Conservation (phyloP, 1,284 basidiomycete species). For the Pyrrhoderma noxium region DNA sequence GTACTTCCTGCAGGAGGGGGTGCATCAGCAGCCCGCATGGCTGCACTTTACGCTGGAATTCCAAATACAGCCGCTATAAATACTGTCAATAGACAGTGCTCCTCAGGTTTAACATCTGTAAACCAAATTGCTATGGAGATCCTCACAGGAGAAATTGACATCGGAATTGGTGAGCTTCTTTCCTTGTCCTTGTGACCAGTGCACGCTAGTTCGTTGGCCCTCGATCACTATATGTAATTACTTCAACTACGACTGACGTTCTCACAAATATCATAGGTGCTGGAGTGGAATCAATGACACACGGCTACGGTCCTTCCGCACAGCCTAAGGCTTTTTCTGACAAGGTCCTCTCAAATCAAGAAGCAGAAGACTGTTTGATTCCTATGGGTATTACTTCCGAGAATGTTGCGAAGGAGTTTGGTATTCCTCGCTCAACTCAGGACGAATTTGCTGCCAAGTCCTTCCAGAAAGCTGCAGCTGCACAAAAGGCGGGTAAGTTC, state of each 20-base stretch:
- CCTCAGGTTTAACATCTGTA: constrained; percentile 84
- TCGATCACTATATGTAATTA: not conserved
- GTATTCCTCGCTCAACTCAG: constrained; percentile 68
- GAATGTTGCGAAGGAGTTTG: constrained; percentile 82
- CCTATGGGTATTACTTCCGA: constrained; percentile 98
- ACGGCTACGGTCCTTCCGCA: constrained; percentile 69
- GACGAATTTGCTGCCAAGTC: constrained; percentile 85
- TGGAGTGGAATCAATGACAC: constrained; percentile 95
- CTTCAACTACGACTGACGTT: not conserved
- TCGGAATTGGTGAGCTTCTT: constrained; percentile 75
- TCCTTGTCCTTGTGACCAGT: too few relatives aligned
- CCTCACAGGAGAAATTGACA: constrained; percentile 75
- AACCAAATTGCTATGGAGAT: constrained; percentile 92
- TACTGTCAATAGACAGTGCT: constrained; percentile 95
- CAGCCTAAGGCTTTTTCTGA: constrained; percentile 76
- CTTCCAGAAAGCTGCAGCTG: constrained; percentile 80
- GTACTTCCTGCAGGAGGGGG: constrained; percentile 92
- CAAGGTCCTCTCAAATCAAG: constrained; percentile 67
- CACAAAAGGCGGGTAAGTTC: constrained; percentile 90
- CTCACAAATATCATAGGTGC: constrained; percentile 54
- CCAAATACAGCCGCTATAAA: constrained; percentile 76
- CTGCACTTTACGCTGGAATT: constrained; percentile 86
- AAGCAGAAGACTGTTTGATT: constrained; percentile 87
- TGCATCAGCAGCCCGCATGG: constrained; percentile 89
- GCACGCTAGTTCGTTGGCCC: not conserved